phyloP scores from a whole-genome alignment of 2,329 filamentous ascomycete genomes.

The Phialocephala subalpina region DNA sequence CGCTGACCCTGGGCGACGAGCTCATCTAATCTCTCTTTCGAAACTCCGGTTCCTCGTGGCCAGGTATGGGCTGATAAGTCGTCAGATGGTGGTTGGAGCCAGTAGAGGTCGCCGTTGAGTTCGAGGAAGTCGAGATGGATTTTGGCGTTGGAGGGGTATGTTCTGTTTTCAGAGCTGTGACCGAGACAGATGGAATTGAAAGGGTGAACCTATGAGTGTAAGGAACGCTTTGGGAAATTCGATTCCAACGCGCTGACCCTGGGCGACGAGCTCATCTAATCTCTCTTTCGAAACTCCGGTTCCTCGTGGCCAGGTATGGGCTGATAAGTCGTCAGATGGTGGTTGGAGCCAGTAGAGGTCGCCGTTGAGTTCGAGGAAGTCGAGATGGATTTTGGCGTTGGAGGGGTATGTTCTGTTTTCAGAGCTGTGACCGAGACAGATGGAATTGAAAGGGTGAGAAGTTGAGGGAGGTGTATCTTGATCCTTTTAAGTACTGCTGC shows the following conservation, averaged over 20 bases:
- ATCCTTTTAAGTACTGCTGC: no score
- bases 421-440: no score
- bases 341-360: slow-evolving; percentile 1
- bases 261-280: neutral
- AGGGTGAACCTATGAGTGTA: neutral
- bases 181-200: neutral
- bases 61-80: neutral
- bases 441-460: no score
- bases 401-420: no score
- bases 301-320: neutral
- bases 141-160: neutral
- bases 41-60: neutral
- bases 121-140: neutral
- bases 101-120: slow-evolving; percentile 5
- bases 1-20: neutral
- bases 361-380: slow-evolving; percentile 6
- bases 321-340: neutral
- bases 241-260: neutral
- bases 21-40: neutral
- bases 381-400: no score
- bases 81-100: neutral
- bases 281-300: neutral
- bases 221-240: slow-evolving; percentile 1
- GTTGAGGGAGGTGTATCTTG: no score
- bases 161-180: neutral